phyloP scores from a whole-genome alignment of 306 rosid species.

The Glycine soja region DNA sequence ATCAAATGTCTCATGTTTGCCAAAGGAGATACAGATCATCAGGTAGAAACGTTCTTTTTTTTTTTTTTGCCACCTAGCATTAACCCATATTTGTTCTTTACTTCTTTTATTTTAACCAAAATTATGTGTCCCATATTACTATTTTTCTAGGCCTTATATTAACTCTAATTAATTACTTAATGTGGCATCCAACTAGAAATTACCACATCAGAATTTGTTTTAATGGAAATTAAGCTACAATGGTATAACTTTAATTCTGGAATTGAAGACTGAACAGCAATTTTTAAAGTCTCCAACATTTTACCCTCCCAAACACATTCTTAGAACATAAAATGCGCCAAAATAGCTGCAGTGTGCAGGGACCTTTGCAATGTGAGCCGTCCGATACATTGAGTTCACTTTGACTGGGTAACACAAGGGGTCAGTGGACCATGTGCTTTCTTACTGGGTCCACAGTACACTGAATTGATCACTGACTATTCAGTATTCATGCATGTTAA shows the following conservation, averaged over 20 bases:
- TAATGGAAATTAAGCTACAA: not conserved
- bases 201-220: conserved; percentile 2
- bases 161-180: conserved; percentile 8
- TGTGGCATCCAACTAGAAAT: conserved; percentile 24
- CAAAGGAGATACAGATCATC: conserved; percentile 51
- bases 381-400: conserved; percentile 19
- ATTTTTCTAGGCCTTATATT: not conserved
- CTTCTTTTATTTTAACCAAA: not conserved
- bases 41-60: conserved; percentile 55
- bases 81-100: not conserved
- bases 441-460: conserved; percentile 28
- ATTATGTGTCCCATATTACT: not conserved
- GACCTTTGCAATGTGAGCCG: conserved; percentile 40
- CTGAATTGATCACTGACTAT: conserved; percentile 29
- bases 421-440: conserved; percentile 43
- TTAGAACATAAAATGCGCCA: conserved; percentile 33
- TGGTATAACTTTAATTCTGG: not conserved
- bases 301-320: conserved; percentile 3
- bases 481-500: conserved; percentile 21
- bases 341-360: conserved; percentile 26
- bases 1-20: conserved; percentile 45
- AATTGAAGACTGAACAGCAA: not conserved
- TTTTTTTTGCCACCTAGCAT: not conserved
- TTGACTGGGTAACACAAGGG: conserved; percentile 42
- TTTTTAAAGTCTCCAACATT: conserved; percentile 11